Conservation (phyloP, 83 land plant species). For the Thuja plicata region DNA sequence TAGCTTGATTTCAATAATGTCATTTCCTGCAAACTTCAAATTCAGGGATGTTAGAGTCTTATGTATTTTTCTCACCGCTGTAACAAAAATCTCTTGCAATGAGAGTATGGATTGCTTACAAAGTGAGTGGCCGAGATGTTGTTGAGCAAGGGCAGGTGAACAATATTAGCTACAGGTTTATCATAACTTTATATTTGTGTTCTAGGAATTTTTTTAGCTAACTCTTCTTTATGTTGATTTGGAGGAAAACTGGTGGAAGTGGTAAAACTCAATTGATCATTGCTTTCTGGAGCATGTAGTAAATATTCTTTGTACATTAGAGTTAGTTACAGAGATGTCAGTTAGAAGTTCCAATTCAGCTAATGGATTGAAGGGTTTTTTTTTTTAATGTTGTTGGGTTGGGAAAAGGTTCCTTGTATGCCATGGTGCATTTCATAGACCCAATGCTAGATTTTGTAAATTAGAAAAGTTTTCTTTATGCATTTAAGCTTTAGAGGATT, state of each 20-base stretch:
- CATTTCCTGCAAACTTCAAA: not conserved
- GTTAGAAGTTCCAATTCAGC: not conserved
- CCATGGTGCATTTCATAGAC: not conserved
- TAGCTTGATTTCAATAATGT: not conserved
- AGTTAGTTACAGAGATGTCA: not conserved
- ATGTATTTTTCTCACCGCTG: not conserved
- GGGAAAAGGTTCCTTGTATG: not conserved
- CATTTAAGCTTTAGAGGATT: not conserved
- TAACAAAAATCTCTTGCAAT: slow-evolving; percentile 90
- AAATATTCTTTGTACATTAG: slow-evolving; percentile 14
- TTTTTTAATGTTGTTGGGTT: not conserved
- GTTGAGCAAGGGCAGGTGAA: slow-evolving; percentile 91
- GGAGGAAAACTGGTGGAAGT: not conserved
- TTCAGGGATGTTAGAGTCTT: not conserved
- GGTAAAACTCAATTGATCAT: not conserved
- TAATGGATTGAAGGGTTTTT: not conserved
- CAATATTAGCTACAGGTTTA: slow-evolving; percentile 84
- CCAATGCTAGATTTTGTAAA: not conserved
- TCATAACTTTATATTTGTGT: slow-evolving; percentile 20
- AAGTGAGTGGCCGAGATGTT: slow-evolving; percentile 65
- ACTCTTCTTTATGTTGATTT: not conserved
- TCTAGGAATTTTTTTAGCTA: not conserved
- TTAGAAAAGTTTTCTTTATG: not conserved
- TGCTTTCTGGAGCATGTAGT: slow-evolving; percentile 4
- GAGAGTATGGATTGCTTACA: slow-evolving; percentile 84